phyloP scores from a whole-genome alignment of 2,329 filamentous ascomycete species.

The Ophiostoma sp. region DNA sequence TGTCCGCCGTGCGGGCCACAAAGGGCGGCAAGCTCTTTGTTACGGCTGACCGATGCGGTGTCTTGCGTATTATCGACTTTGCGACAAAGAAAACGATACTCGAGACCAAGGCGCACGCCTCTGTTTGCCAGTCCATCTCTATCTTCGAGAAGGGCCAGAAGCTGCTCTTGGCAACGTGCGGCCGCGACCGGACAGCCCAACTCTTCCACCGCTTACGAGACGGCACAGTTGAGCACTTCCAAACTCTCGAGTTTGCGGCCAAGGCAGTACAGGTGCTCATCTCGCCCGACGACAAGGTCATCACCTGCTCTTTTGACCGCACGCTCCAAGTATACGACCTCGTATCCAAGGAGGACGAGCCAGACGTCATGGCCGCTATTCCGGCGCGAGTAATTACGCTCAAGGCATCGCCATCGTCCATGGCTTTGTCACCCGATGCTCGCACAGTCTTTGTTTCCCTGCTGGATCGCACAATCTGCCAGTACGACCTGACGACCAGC shows the following conservation, averaged over 20 bases:
- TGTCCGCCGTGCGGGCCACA: slow-evolving; percentile 61
- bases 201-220: slow-evolving; percentile 67
- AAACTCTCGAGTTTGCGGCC: slow-evolving; percentile 91
- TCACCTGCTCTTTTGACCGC: slow-evolving; percentile 87
- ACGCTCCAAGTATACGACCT: slow-evolving; percentile 81
- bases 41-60: slow-evolving; percentile 84
- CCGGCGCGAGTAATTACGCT: slow-evolving; percentile 75
- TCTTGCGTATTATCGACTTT: slow-evolving; percentile 69
- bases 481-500: slow-evolving; percentile 66
- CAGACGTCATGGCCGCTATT: slow-evolving; percentile 71
- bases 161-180: slow-evolving; percentile 76
- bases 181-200: slow-evolving; percentile 88
- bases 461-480: slow-evolving; percentile 60
- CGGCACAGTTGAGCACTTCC: slow-evolving; percentile 71
- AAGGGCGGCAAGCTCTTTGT: slow-evolving; percentile 66
- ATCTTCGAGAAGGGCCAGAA: slow-evolving; percentile 63
- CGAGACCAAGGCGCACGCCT: slow-evolving; percentile 81
- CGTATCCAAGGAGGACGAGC: slow-evolving; percentile 65
- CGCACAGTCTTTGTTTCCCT: slow-evolving; percentile 60
- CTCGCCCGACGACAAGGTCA: slow-evolving; percentile 71
- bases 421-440: slow-evolving; percentile 67
- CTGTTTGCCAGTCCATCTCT: slow-evolving; percentile 79
- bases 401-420: slow-evolving; percentile 83
- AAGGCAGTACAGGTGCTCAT: slow-evolving; percentile 75
- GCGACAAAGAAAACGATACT: slow-evolving; percentile 61